A percentile compares a stretch with the other conserved stretches of the same genome.
phyloP scores from a whole-genome alignment of 148 eudicot species.

The Amaranthus hypochondriacus region DNA sequence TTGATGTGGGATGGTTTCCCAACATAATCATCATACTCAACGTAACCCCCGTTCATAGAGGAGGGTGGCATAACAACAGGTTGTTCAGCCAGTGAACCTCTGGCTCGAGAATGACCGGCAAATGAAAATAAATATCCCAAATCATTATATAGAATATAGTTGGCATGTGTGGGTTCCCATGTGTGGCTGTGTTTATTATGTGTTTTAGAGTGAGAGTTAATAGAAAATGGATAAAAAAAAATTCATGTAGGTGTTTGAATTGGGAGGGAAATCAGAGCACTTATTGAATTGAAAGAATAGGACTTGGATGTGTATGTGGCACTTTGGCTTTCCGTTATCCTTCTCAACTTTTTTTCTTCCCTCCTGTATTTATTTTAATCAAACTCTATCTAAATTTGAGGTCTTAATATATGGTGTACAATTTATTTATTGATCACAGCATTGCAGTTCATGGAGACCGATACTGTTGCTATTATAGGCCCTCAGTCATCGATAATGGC shows the following conservation, averaged over 20 bases:
- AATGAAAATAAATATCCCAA: too few species aligned
- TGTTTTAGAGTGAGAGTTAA: too few species aligned
- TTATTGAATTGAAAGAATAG: too few species aligned
- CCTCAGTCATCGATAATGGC: constrained; percentile 56
- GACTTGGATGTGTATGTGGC: neutral
- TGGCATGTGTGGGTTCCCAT: neutral
- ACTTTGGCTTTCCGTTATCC: neutral
- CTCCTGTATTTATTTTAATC: neutral
- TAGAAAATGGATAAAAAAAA: neutral
- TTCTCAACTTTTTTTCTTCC: neutral
- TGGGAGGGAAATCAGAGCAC: neutral
- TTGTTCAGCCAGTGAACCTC: too few species aligned
- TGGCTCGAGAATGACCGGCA: too few species aligned
- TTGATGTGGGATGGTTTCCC: too few species aligned
- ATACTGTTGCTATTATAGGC: constrained; percentile 63
- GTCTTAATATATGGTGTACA: neutral
- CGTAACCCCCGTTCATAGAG: too few species aligned
- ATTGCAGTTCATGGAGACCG: constrained; percentile 57
- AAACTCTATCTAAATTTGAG: neutral
- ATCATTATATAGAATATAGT: neutral
- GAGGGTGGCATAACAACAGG: too few species aligned
- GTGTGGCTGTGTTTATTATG: neutral
- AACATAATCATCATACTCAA: too few species aligned
- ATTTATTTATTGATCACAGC: constrained; percentile 34
- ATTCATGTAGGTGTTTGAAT: neutral